phyloP scores from a whole-genome alignment of 2,329 filamentous ascomycete species.

The Aspergillus flavus region DNA sequence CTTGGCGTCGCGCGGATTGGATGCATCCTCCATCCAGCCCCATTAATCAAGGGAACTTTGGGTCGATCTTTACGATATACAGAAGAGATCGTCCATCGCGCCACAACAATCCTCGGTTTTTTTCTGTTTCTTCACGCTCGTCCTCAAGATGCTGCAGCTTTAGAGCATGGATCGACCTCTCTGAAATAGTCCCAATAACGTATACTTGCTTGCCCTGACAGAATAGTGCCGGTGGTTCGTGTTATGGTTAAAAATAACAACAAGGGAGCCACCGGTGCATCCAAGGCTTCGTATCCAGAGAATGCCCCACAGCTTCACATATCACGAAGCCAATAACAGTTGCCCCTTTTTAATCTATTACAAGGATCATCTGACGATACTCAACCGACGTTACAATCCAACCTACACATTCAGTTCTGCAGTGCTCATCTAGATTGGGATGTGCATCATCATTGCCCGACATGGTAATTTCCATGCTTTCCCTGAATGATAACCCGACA shows the following conservation, averaged over 20 bases:
- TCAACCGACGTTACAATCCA: background rate
- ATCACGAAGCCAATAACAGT: background rate
- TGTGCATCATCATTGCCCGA: background rate
- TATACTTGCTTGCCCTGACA: background rate
- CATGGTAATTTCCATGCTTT: background rate
- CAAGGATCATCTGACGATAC: background rate
- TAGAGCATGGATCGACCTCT: background rate
- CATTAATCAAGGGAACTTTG: background rate
- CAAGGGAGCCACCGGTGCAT: background rate
- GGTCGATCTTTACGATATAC: slow-evolving; percentile 2
- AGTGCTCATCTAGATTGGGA: background rate
- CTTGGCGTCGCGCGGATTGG: slow-evolving; percentile 1
- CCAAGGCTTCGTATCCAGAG: background rate
- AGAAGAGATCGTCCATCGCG: background rate
- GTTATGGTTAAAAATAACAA: background rate
- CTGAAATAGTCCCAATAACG: background rate
- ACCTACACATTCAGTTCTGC: background rate
- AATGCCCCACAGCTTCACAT: background rate
- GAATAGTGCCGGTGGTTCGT: background rate
- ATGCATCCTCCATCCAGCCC: background rate
- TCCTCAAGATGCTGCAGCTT: background rate
- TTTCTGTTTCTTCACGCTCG: background rate
- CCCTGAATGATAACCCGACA: background rate
- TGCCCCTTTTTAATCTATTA: background rate
- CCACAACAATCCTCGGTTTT: background rate